phyloP scores from a whole-genome alignment of 176 grass and related monocot species.

The Paspalum vaginatum region DNA sequence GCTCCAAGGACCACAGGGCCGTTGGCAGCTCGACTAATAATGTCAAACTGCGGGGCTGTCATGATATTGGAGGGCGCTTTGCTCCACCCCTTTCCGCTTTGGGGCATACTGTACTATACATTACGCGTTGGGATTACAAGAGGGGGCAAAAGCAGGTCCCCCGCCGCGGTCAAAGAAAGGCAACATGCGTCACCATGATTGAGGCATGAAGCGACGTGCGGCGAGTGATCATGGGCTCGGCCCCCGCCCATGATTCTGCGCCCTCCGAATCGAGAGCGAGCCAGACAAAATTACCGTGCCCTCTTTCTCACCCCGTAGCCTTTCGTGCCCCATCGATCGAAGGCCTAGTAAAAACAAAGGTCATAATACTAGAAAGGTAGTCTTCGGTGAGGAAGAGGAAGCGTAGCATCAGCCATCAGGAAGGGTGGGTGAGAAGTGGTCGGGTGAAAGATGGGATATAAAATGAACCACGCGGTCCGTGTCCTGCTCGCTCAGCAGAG shows the following conservation, averaged over 20 bases:
- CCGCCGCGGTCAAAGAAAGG: constrained; percentile 24
- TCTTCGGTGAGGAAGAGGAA: neutral
- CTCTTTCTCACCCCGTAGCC: neutral
- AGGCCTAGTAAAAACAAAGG: neutral
- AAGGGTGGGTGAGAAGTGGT: constrained; percentile 1
- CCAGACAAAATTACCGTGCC: constrained; percentile 2
- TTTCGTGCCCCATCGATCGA: neutral
- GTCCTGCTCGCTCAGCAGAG: too few species aligned
- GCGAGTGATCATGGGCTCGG: constrained; percentile 17
- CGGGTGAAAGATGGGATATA: neutral
- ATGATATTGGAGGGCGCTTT: neutral
- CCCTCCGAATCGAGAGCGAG: neutral
- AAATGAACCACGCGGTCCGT: neutral
- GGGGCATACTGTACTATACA: too few species aligned
- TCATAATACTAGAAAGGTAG: neutral
- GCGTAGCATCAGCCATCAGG: neutral
- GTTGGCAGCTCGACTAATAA: neutral
- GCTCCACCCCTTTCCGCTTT: neutral
- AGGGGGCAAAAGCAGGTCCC: neutral
- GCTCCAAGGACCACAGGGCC: neutral
- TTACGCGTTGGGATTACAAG: neutral
- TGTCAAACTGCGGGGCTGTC: neutral
- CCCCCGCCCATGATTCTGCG: constrained; percentile 14
- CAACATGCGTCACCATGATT: constrained; percentile 21
- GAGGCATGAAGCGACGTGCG: constrained; percentile 41